Base-by-base conservation (phyloP, 2,329 filamentous ascomycete species). In the Aspergillus hiratsukae region DNA sequence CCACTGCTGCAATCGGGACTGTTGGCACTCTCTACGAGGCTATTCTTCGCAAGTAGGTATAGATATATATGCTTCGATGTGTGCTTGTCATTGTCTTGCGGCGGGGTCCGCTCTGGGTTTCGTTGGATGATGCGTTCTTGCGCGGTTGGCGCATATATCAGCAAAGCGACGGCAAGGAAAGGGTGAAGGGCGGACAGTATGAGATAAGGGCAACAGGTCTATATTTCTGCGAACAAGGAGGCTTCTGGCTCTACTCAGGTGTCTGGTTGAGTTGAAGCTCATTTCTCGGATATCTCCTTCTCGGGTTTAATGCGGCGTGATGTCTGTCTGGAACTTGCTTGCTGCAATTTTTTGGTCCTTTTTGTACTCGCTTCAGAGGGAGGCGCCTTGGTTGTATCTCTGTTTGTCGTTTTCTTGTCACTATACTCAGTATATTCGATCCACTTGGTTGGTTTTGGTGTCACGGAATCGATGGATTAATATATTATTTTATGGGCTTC, bases 1-100 rank as follows among this genome's bases (percentile, higher is more conserved):
- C 73, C 35, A 73, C 74, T 19, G 68, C 74, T 8, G 72, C 71
- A 19, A 70, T 79, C 37, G 76, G 75, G 3, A 68, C 67, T 37
- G 60, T 78, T 37, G 71, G 74, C 25, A 75, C 75, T 55, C 58
- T 79, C 53, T 79, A 79, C 52, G 77, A 79, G 63, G 76, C 76
- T 46, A 76, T 78, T 55, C 64, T 79, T 63, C 72, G 70, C 57
- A 77, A 73, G 60, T 75, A 66, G 62, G 57, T 21, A 21, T 25
- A 9, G 31, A 19, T 48, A 31, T 48, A 52, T 41, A 49, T 45
- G 17, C 17, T 7, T 48, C 17, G 40, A 56, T 48, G 21, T 35
- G 29, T 48, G 37, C 35, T 59, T 25, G 45, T 49, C 46, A 37
- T 56, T 48, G 35, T 37, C 46, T 46, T 41, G 37, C 48, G 35